Evolutionary conservation across 805 yeast genomes (phyloP), one percentile per base, ranked within the genome.

Genomic region (Kluyveromyces dobzhanskii): DNA sequence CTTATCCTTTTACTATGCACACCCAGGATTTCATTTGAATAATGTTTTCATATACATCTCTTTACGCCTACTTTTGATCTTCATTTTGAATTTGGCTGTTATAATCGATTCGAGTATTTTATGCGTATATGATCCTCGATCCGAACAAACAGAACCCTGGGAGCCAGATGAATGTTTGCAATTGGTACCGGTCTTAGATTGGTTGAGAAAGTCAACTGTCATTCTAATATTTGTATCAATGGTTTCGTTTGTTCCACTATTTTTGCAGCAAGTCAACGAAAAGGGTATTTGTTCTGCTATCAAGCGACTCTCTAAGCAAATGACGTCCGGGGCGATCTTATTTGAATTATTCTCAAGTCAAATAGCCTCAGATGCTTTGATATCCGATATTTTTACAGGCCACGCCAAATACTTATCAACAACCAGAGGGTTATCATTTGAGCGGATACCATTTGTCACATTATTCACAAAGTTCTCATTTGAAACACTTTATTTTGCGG

Each of bases 381-480:
- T 72, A 31, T 77, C 75, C 45, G 87, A 83, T 59, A 61, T 84
- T 47, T 64, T 82, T 10, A 68, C 80, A 43, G 92, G 94, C 37
- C 92, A 90, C 46, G 94, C 94, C 3, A 69, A 77, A 51, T 84
- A 84, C 61, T 80, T 83, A 51, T 79, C 88, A 2, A 84, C 92
- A 1, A 92, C 92, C 12, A 70, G 94, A 61, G 87, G 87, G 9
- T 78, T 84, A 56, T 86, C 94, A 2, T 84, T 88, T 3, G 68
- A 77, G 1, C 69, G 94, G 54, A 69, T 74, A 33, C 77, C 85
- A 25, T 80, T 82, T 52, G 62, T 76, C n/a, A 59, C 67, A 9
- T 65, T 85, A 33, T 84, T 78, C 50, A 65, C 85, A 8, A 69
- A 87, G 44, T 84, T 80, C 59, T 78, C 86, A 3, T 67, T 76